Percentiles rank a stretch among this genome's conserved stretches.
Evolutionary conservation across 192 early-diverging fungal genomes (phyloP).

Genomic region (Dispira simplex): DNA sequence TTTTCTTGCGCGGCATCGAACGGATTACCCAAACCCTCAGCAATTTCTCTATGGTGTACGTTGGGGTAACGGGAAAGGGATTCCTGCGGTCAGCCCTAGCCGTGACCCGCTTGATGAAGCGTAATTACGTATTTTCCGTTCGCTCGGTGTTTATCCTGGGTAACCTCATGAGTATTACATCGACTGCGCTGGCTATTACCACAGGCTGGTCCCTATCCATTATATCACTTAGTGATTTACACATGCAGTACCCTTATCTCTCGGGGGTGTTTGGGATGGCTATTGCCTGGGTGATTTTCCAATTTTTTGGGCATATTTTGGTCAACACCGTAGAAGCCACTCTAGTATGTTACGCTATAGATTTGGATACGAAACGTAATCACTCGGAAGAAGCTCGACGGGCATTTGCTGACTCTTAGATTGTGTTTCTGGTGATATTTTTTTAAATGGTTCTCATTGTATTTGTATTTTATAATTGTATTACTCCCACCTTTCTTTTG

Average conservation of each 20-base stretch:
- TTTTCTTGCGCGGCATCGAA: neutral
- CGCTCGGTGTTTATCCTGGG: neutral
- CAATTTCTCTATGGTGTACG: slow-evolving; percentile 6
- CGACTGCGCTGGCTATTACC: neutral
- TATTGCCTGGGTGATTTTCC: slow-evolving; percentile 4
- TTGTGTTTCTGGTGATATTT: too few relatives aligned
- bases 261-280: neutral
- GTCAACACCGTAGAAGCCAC: slow-evolving; percentile 8
- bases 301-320: slow-evolving; percentile 11
- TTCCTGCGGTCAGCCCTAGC: slow-evolving; percentile 8
- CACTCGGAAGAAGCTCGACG: slow-evolving; percentile 4
- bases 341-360: slow-evolving; percentile 6
- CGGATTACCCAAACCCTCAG: neutral
- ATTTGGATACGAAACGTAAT: neutral
- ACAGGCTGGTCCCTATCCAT: neutral
- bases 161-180: slow-evolving; percentile 2
- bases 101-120: slow-evolving; percentile 4
- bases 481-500: too few relatives aligned
- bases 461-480: too few relatives aligned
- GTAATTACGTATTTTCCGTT: slow-evolving; percentile 1
- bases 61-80: slow-evolving; percentile 1
- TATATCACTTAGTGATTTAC: neutral
- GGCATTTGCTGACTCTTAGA: neutral
- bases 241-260: slow-evolving; percentile 5
- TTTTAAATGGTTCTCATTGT: too few relatives aligned